Conservation (phyloP, 164 flowering plant species). For the Pachysandra terminalis region DNA sequence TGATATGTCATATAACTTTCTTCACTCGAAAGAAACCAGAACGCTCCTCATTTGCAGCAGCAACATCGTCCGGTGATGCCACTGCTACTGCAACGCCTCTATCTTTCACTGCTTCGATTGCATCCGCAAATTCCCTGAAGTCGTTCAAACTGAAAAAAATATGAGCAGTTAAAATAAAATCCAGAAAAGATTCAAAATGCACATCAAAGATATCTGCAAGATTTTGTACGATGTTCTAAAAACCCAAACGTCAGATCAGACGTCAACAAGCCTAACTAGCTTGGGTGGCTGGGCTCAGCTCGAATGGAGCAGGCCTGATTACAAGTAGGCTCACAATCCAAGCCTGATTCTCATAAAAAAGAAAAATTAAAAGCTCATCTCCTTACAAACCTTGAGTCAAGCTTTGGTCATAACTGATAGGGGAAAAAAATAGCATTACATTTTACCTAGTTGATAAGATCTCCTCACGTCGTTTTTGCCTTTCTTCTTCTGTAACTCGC, state of each 20-base stretch:
- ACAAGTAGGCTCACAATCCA: no score
- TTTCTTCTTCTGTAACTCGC: slow-evolving; percentile 91
- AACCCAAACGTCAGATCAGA: no score
- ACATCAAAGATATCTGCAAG: no score
- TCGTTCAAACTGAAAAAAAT: slow-evolving; percentile 52
- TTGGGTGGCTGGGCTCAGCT: no score
- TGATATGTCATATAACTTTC: slow-evolving; percentile 42
- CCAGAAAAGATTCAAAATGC: background rate
- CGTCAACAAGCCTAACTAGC: no score
- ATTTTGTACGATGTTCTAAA: no score
- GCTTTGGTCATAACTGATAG: no score
- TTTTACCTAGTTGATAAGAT: slow-evolving; percentile 85
- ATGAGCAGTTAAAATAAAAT: background rate
- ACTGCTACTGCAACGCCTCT: slow-evolving; percentile 89
- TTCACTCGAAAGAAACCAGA: slow-evolving; percentile 68
- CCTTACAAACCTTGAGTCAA: no score
- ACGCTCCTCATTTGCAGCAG: slow-evolving; percentile 61
- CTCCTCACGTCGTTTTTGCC: slow-evolving; percentile 84
- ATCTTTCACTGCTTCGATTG: slow-evolving; percentile 65
- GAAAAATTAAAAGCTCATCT: no score
- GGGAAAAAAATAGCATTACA: no score
- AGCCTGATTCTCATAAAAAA: no score
- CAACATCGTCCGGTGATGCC: slow-evolving; percentile 85
- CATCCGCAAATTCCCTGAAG: slow-evolving; percentile 78
- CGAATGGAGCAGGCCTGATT: no score